Evolutionary conservation across 805 yeast species (phyloP), one percentile per base, ranked within the genome.

Genomic region (Metschnikowia similis): DNA sequence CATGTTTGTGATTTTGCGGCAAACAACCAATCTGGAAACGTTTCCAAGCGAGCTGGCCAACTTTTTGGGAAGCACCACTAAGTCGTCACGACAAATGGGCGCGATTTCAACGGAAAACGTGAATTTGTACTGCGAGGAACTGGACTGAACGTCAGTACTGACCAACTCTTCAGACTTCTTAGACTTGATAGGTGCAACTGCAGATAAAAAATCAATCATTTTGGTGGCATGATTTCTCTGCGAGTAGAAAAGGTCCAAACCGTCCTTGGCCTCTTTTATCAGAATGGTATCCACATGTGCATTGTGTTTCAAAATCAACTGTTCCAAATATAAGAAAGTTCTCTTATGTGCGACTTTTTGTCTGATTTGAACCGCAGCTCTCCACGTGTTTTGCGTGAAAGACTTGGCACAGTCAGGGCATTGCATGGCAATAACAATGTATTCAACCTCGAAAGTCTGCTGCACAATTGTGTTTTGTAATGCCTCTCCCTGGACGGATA

Each of bases 391-490:
- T 28, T 95, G 87, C 31, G 99, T 94, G 64, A 86, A 94, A 0
- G 97, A 87, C 69, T 89, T 91, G 48, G 98, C 99, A 82, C 99
- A 94, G 72, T 92, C 98, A 3, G 97, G 85, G 77, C 99, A 94
- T 76, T 94, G 99, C 87, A 87, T 88, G 16, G 98, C 96, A 54
- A 87, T 77, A 48, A 92, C 99, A 14, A 88, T 82, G 65, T 86
- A 94, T 64, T 92, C 98, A 11, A 91, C 97, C 69, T 89, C 97
- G 65, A 92, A 90, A 27, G 87, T 81, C 71, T 94, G 99, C 66
- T 95, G 97, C 32, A 94, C 83, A 56, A 92, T 87, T 27, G 97
- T 89, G 63, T 89, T 89, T 29, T 85, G 77, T 81, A 90, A 84
- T 26, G 97, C 97, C 67, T 94, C 99, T 57, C 97, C 97, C 70